Percentiles rank a stretch among this genome's conserved stretches.
Conservation (phyloP, 768 basidiomycete species). For the Suillus brevipes region DNA sequence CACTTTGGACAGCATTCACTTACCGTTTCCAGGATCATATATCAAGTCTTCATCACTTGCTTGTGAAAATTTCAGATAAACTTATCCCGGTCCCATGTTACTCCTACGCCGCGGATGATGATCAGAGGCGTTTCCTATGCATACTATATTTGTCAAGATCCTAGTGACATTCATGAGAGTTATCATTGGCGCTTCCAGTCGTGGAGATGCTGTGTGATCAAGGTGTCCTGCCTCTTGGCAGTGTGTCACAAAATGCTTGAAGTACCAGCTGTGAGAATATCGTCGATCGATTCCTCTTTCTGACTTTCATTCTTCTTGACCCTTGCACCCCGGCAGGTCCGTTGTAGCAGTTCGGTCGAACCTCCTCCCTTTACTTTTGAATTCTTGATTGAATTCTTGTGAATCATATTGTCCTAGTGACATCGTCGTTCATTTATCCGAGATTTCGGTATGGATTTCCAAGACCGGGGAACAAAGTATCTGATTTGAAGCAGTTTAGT, state of each 20-base stretch:
- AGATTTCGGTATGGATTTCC: conserved; percentile 13
- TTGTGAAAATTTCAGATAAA: not conserved
- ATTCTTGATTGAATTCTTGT: conserved; percentile 27
- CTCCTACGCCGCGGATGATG: not conserved
- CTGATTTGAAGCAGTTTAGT: not conserved
- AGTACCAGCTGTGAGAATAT: not conserved
- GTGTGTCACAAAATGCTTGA: not conserved
- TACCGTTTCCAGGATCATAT: not conserved
- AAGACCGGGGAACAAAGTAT: not conserved
- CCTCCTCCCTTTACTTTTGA: conserved; percentile 11
- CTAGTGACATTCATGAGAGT: not conserved
- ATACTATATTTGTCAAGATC: not conserved
- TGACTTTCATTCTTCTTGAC: conserved; percentile 24
- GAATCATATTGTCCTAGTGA: conserved; percentile 44
- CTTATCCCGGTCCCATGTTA: not conserved
- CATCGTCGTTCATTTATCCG: conserved; percentile 33
- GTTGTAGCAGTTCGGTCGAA: conserved; percentile 25
- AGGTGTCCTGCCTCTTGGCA: not conserved
- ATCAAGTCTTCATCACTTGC: not conserved
- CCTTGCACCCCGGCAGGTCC: conserved; percentile 37
- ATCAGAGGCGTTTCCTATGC: conserved; percentile 3
- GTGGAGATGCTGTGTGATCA: not conserved
- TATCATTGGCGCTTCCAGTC: not conserved
- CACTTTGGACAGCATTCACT: not conserved
- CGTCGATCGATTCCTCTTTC: conserved; percentile 16